Conservation (phyloP, 2,329 filamentous ascomycete genomes). For the Curvularia spicifera region DNA sequence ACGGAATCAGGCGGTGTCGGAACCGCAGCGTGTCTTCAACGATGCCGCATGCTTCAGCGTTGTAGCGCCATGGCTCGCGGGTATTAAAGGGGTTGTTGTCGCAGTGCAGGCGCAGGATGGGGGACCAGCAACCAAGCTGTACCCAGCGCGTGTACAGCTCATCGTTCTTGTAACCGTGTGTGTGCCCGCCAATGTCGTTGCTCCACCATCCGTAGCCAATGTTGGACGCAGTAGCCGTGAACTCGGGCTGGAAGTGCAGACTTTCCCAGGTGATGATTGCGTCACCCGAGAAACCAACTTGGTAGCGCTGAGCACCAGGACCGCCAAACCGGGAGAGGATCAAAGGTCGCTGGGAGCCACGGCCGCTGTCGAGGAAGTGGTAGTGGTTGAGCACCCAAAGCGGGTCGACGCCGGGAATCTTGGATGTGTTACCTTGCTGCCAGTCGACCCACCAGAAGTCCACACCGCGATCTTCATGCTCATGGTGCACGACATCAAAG, state of each 20-base stretch:
- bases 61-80: conserved; percentile 68
- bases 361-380: conserved; percentile 63
- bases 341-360: conserved; percentile 55
- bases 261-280: conserved; percentile 66
- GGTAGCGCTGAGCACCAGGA: conserved; percentile 68
- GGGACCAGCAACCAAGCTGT: conserved; percentile 67
- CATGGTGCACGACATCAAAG: conserved; percentile 63
- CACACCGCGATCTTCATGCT: conserved; percentile 62
- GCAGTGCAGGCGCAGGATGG: conserved; percentile 67
- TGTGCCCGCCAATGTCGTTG: conserved; percentile 71
- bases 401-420: conserved; percentile 65
- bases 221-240: conserved; percentile 70
- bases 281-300: conserved; percentile 70
- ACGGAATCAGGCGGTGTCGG: conserved; percentile 66
- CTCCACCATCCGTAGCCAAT: conserved; percentile 74
- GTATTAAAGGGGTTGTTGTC: conserved; percentile 63
- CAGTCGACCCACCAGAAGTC: conserved; percentile 75
- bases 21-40: conserved; percentile 61
- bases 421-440: conserved; percentile 66
- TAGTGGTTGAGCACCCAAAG: conserved; percentile 71
- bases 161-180: conserved; percentile 62
- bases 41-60: conserved; percentile 53
- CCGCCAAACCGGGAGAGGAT: conserved; percentile 69
- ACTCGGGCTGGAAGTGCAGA: conserved; percentile 69
- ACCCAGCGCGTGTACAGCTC: conserved; percentile 67